These are phyloP conservation scores for Ammopiptanthus mongolicus DNA, from an alignment of 306 rosid species.

Conservation along the genomic window DNA sequence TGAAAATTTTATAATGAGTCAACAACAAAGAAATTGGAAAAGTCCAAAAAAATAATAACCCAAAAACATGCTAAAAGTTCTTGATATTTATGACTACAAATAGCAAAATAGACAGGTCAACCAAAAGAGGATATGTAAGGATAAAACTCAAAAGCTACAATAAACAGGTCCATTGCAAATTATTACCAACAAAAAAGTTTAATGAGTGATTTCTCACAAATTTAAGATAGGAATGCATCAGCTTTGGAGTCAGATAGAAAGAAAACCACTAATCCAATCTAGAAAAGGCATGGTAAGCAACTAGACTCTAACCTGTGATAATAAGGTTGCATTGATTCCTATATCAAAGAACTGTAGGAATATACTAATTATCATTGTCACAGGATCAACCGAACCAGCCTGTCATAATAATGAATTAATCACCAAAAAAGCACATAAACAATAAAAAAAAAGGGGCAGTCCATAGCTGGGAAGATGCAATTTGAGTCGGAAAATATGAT, in stretches of 20 bases:
- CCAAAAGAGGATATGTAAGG: not conserved
- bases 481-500: not conserved
- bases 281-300: slow-evolving; percentile 1
- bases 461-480: not conserved
- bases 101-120: slow-evolving; percentile 5
- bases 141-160: not conserved
- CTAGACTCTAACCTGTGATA: slow-evolving; percentile 75
- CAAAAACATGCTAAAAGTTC: not conserved
- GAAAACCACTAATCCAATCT: not conserved
- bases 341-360: slow-evolving; percentile 94
- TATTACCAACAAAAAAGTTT: not conserved
- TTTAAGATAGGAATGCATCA: slow-evolving; percentile 6
- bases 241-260: not conserved
- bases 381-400: slow-evolving; percentile 99
- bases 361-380: slow-evolving; percentile 78
- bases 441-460: not conserved
- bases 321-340: slow-evolving; percentile 85
- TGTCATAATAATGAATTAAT: slow-evolving; percentile 33
- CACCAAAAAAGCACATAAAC: slow-evolving; percentile 4
- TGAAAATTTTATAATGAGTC: not conserved
- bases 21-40: not conserved
- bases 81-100: not conserved
- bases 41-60: not conserved
- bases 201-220: not conserved
- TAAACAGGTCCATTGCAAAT: slow-evolving; percentile 3